Evolutionary conservation across 768 basidiomycete genomes (phyloP).

Genomic region (Trametes punicea): DNA sequence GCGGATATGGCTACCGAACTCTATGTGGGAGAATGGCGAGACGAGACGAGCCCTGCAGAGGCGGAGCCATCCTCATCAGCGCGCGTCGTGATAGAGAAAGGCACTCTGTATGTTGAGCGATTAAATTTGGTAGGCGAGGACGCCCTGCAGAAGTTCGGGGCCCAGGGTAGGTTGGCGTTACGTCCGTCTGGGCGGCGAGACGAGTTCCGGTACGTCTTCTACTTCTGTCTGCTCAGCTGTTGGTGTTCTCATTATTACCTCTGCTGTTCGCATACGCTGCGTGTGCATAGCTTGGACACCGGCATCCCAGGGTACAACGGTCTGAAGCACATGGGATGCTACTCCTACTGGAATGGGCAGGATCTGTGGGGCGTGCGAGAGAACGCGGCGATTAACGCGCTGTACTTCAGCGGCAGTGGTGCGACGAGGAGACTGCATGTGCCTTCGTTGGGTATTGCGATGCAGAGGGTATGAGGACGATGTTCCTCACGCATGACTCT

Average conservation of each 20-base stretch:
- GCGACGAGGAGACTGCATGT: conserved; percentile 3
- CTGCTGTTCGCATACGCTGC: not conserved
- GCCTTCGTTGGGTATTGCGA: not conserved
- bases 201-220: conserved; percentile 31
- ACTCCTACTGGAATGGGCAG: conserved; percentile 30
- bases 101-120: conserved; percentile 24
- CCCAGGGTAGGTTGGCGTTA: conserved; percentile 20
- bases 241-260: not conserved
- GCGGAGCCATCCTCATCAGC: too few relatives aligned
- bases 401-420: conserved; percentile 22
- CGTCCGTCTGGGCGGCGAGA: conserved; percentile 26
- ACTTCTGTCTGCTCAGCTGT: too few relatives aligned
- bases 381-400: conserved; percentile 27
- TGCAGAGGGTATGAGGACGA: not conserved
- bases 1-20: conserved; percentile 15
- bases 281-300: conserved; percentile 24
- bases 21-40: conserved; percentile 27
- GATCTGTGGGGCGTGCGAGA: conserved; percentile 30
- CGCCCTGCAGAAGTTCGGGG: conserved; percentile 5
- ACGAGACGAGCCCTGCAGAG: not conserved
- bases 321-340: conserved; percentile 30
- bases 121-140: conserved; percentile 17
- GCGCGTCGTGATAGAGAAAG: conserved; percentile 19
- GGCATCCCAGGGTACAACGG: conserved; percentile 30
- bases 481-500: too few relatives aligned